A percentile compares a stretch with the other conserved stretches of the same genome.
Evolutionary conservation across 2,329 filamentous ascomycete species (phyloP).

Genomic region (Lasiodiplodia sp.): DNA sequence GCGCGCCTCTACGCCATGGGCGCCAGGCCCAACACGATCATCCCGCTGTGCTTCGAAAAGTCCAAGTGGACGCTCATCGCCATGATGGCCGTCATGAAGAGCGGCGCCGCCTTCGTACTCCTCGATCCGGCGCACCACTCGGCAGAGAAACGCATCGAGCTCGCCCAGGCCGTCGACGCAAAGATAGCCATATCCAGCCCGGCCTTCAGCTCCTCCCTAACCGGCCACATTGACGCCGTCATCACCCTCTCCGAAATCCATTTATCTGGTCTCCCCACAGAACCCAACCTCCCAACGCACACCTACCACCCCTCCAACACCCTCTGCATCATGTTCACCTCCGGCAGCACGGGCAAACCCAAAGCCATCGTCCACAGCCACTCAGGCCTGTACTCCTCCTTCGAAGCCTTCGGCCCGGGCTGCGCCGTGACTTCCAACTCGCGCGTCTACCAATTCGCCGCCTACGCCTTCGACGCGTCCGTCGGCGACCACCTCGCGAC

Average conservation of each 20-base stretch:
- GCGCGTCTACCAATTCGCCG: conserved; percentile 43
- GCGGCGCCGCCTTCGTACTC: conserved; percentile 81
- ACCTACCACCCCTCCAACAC: conserved; percentile 57
- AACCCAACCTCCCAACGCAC: conserved; percentile 40
- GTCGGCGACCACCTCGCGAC: conserved; percentile 44
- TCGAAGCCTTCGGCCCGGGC: conserved; percentile 35
- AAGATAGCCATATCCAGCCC: conserved; percentile 63
- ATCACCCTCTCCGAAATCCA: conserved; percentile 27
- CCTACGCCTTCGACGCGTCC: conserved; percentile 41
- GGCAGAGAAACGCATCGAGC: conserved; percentile 67
- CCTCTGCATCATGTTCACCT: conserved; percentile 83
- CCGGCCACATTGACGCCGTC: conserved; percentile 40
- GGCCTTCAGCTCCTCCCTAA: neutral
- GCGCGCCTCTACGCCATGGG: conserved; percentile 59
- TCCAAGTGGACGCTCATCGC: conserved; percentile 74
- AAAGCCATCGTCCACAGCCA: conserved; percentile 83
- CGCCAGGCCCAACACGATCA: conserved; percentile 60
- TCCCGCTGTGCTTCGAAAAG: conserved; percentile 82
- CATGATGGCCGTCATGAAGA: conserved; percentile 77
- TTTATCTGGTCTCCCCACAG: conserved; percentile 31
- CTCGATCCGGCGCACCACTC: conserved; percentile 58
- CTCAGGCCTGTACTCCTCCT: conserved; percentile 39
- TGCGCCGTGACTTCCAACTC: conserved; percentile 32
- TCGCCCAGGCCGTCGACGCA: conserved; percentile 67
- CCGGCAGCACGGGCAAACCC: conserved; percentile 79